These are phyloP conservation scores for Rhodamnia argentea DNA, from an alignment of 345 rosid genomes.

Conservation along the genomic window DNA sequence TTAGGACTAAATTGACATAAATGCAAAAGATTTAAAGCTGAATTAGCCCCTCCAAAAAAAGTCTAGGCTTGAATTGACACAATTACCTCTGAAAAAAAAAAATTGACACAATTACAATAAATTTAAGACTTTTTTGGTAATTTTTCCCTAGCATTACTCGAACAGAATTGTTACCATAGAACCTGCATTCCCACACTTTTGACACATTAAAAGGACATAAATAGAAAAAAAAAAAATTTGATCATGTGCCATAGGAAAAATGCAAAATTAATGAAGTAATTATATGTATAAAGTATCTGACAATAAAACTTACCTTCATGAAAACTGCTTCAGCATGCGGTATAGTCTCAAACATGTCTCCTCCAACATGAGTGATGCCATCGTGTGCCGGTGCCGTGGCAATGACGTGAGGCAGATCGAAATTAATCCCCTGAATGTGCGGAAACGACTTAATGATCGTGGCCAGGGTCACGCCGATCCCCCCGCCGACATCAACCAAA, in stretches of 20 bases:
- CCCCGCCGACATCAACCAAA: slow-evolving; percentile 18
- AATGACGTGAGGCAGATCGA: slow-evolving; percentile 15
- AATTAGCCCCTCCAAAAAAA: no score
- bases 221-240: background rate
- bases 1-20: no score
- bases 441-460: slow-evolving; percentile 6
- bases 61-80: no score
- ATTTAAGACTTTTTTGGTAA: no score
- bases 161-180: background rate
- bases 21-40: no score
- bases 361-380: slow-evolving; percentile 9
- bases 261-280: background rate
- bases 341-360: slow-evolving; percentile 13
- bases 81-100: no score
- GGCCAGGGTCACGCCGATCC: background rate
- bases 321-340: slow-evolving; percentile 9
- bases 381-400: background rate
- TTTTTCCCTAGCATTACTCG: background rate
- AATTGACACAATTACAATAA: no score
- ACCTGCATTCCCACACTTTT: background rate
- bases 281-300: background rate
- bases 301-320: slow-evolving; percentile 1
- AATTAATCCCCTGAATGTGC: slow-evolving; percentile 4
- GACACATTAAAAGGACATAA: background rate
- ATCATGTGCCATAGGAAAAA: background rate